Percentiles rank a stretch among this genome's conserved stretches.
These are phyloP conservation scores for Cephalotrichum gorgonifer DNA, from an alignment of 2,329 filamentous ascomycete genomes.

Conservation along the genomic window DNA sequence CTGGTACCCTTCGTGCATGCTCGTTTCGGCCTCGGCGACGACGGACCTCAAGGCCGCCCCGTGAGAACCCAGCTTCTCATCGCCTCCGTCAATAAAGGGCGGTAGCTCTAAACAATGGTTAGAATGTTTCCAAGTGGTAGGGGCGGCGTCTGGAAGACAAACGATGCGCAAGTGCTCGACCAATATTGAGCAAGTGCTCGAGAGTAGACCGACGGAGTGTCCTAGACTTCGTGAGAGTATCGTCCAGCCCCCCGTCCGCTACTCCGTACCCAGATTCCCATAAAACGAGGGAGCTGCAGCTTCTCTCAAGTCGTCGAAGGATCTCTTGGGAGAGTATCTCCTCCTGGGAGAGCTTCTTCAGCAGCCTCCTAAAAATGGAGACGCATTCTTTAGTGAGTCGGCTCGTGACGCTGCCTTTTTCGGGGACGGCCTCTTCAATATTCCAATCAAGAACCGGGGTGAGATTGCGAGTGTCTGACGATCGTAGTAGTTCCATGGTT, in stretches of 20 bases:
- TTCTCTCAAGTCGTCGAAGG: background rate
- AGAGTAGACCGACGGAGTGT: background rate
- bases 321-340: background rate
- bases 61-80: background rate
- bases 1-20: background rate
- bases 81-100: background rate
- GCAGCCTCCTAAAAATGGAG: background rate
- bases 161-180: background rate
- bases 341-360: background rate
- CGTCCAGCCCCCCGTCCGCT: background rate
- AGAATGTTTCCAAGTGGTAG: too few relatives aligned
- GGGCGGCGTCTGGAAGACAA: too few relatives aligned
- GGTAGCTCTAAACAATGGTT: background rate
- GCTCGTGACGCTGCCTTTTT: background rate
- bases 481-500: background rate
- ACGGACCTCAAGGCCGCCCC: background rate
- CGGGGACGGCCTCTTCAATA: background rate
- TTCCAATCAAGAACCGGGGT: background rate
- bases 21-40: background rate
- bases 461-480: background rate
- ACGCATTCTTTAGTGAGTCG: background rate
- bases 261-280: background rate
- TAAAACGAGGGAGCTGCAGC: background rate
- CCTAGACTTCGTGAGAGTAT: background rate
- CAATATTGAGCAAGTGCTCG: background rate